Conservation (phyloP, 164 flowering plant genomes). For the Vitis cinerea region DNA sequence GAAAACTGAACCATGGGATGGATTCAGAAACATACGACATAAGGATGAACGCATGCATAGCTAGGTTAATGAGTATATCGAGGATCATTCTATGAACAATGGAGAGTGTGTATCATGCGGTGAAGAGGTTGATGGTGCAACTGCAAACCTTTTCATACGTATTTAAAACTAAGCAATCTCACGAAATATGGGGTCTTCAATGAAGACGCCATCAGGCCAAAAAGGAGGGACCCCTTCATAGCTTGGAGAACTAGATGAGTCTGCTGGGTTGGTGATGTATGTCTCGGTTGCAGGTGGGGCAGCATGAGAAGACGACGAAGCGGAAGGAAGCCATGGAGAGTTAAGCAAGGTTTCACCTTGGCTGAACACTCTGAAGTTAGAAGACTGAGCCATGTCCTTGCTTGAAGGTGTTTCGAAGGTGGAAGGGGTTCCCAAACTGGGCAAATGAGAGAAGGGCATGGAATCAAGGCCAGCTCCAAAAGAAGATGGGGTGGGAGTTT, state of each 20-base stretch:
- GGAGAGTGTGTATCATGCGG: no score
- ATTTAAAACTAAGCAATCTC: constrained; percentile 26
- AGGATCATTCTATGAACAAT: no score
- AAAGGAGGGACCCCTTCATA: constrained; percentile 18
- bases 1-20: no score
- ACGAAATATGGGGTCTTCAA: constrained; percentile 41
- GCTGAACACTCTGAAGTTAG: constrained; percentile 12
- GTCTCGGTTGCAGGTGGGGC: constrained; percentile 12
- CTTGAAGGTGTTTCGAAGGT: constrained; percentile 15
- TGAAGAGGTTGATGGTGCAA: neutral
- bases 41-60: no score
- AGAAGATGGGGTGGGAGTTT: neutral
- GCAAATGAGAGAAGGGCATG: constrained; percentile 26
- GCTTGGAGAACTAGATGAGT: constrained; percentile 30
- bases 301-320: constrained; percentile 20
- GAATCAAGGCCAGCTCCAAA: constrained; percentile 10
- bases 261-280: constrained; percentile 10
- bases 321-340: constrained; percentile 29
- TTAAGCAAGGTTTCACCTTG: constrained; percentile 30
- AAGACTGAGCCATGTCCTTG: constrained; percentile 4
- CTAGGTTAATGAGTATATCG: no score
- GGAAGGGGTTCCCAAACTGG: constrained; percentile 21
- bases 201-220: constrained; percentile 38
- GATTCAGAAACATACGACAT: no score
- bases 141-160: constrained; percentile 3